A percentile compares a stretch with the other conserved stretches of the same genome.
phyloP scores from a whole-genome alignment of 768 basidiomycete species.

The Rhizopogon vinicolor region DNA sequence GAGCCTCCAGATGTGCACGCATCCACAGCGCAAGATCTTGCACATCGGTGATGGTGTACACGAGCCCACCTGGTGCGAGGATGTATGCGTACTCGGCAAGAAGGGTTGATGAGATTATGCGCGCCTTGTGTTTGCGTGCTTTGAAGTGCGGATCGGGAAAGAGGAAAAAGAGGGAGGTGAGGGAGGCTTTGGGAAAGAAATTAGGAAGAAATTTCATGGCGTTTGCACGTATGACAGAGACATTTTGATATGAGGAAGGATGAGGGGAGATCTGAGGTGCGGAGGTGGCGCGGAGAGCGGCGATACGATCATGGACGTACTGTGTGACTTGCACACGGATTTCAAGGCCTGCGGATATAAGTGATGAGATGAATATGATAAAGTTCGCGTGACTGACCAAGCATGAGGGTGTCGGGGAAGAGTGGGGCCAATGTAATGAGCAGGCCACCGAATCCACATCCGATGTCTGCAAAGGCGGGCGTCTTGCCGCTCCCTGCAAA shows the following conservation, averaged over 20 bases:
- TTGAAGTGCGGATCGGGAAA: conserved; percentile 99
- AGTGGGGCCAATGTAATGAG: conserved; percentile 84
- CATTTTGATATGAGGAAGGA: conserved; percentile 58
- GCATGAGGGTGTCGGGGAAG: conserved; percentile 89
- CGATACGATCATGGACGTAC: conserved; percentile 92
- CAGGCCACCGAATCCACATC: conserved; percentile 96
- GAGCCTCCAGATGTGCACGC: conserved; percentile 79
- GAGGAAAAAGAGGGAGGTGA: conserved; percentile 93
- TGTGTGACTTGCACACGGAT: conserved; percentile 95
- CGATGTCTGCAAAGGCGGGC: conserved; percentile 95
- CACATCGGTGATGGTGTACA: conserved; percentile 98
- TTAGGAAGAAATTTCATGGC: conserved; percentile 99
- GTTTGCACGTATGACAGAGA: conserved; percentile 92
- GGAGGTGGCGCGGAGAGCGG: conserved; percentile 77
- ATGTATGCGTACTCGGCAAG: conserved; percentile 97
- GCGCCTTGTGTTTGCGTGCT: conserved; percentile 94
- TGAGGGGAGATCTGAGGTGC: conserved; percentile 18
- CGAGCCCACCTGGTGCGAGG: conserved; percentile 86
- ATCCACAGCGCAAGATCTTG: conserved; percentile 95
- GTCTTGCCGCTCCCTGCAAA: conserved; percentile 51
- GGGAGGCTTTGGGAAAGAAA: conserved; percentile 87
- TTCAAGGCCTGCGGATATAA: conserved; percentile 71
- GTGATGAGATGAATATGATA: background rate
- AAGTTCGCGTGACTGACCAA: conserved; percentile 57
- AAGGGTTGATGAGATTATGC: conserved; percentile 97